Evolutionary conservation across 169 alveolate genomes (phyloP), one percentile per base, ranked within the genome.

Genomic region (Besnoitia besnoiti): DNA sequence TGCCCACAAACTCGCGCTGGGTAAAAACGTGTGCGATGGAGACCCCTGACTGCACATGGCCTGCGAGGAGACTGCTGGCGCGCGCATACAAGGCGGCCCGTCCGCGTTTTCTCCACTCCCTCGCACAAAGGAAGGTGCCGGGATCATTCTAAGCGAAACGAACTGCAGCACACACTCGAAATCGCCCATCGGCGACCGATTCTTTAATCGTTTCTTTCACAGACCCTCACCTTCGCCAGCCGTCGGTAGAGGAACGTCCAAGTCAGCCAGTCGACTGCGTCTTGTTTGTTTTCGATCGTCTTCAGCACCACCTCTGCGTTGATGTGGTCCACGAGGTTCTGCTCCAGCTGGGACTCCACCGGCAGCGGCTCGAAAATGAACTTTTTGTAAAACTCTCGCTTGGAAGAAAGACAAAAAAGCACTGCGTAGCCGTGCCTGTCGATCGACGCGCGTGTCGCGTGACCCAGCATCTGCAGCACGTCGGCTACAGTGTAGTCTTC

Each of bases 241-340:
- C 99, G 97, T 89, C 99, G 96, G 95, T 99, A 99, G 97, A 98
- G 97, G 94, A 99, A 98, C 37, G 99, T 98, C 99, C 99, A 99
- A 42, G 99, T 99, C 46, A 99, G 97, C 99, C 99, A 99, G 94
- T 99, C 99, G 30, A 99, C 97, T 35, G 99, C 99, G 92, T 98
- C 99, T 93, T 98, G 99, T 92, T 98, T 98, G 91, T 97, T 98
- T 77, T 98, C 99, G 77, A 99, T 97, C 49, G 98, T 98, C 82
- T 98, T 99, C 96, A 98, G 97, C 35, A 98, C 99, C 16, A 99
- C 98, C 95, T 99, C 99, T 40, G 99, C 99, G 92, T 99, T 99
- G 55, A 99, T 88, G 94, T 97, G 98, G 90, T 99, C 99, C 87
- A 98, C 99, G 61, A 99, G 92, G 82, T 95, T 87, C 91, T 97